These are phyloP conservation scores for Fusarium irregulare DNA, from an alignment of 2,329 filamentous ascomycete species.

Conservation along the genomic window DNA sequence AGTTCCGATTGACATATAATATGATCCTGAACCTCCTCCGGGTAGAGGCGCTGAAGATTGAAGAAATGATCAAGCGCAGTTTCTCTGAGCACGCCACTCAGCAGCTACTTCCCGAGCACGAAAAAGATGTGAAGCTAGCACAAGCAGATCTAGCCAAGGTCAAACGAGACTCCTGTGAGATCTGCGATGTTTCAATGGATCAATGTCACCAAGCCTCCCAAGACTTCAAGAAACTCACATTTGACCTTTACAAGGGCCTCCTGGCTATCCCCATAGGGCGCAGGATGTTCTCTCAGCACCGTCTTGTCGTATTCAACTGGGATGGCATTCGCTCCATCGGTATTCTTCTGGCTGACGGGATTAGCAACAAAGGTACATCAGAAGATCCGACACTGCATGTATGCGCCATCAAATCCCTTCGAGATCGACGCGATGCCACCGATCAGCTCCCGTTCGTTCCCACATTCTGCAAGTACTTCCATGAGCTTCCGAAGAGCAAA, in stretches of 20 bases:
- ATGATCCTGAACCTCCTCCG: slow-evolving; percentile 98
- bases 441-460: slow-evolving; percentile 88
- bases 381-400: slow-evolving; percentile 78
- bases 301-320: slow-evolving; percentile 85
- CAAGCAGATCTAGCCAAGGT: slow-evolving; percentile 93
- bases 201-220: slow-evolving; percentile 84
- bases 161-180: slow-evolving; percentile 83
- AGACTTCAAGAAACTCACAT: slow-evolving; percentile 81
- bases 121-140: slow-evolving; percentile 91
- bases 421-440: slow-evolving; percentile 78
- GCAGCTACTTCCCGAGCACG: slow-evolving; percentile 91
- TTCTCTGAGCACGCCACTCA: slow-evolving; percentile 99
- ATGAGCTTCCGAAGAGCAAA: slow-evolving; percentile 72
- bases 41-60: slow-evolving; percentile 96
- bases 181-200: slow-evolving; percentile 84
- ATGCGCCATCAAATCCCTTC: slow-evolving; percentile 77
- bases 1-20: slow-evolving; percentile 98
- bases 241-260: slow-evolving; percentile 81
- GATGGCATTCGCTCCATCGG: slow-evolving; percentile 86
- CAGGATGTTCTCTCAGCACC: slow-evolving; percentile 79
- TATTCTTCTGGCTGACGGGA: slow-evolving; percentile 81
- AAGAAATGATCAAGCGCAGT: slow-evolving; percentile 99
- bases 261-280: slow-evolving; percentile 85
- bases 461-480: slow-evolving; percentile 74
- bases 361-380: slow-evolving; percentile 67